Conservation (phyloP, 2,329 filamentous ascomycete genomes). For the Biscogniauxia marginata region DNA sequence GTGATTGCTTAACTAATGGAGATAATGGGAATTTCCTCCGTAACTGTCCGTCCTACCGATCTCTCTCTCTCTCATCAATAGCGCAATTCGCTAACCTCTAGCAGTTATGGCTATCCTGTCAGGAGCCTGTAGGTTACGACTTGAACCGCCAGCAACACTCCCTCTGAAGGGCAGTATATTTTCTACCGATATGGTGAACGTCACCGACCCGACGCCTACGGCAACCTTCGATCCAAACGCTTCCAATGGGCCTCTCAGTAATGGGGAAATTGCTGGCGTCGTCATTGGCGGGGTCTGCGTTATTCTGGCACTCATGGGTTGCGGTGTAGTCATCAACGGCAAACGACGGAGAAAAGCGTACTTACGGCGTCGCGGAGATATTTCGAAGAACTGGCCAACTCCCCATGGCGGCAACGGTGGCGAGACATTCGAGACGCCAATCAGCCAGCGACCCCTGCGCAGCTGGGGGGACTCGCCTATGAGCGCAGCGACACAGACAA, state of each 20-base stretch:
- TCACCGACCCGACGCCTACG: constrained; percentile 47
- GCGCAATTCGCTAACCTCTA: constrained; percentile 6
- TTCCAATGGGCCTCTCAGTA: constrained; percentile 45
- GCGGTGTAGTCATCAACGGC: constrained; percentile 55
- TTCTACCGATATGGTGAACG: constrained; percentile 44
- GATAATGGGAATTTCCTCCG: constrained; percentile 42
- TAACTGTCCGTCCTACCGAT: constrained; percentile 47
- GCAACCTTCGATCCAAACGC: constrained; percentile 41
- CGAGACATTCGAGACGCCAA: constrained; percentile 51
- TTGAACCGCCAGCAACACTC: constrained; percentile 45
- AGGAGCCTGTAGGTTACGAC: constrained; percentile 55
- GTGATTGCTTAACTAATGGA: constrained; percentile 43
- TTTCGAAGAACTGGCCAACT: constrained; percentile 44
- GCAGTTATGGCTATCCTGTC: constrained; percentile 42
- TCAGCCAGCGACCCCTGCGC: constrained; percentile 52
- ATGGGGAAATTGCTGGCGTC: constrained; percentile 59
- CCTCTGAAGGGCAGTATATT: constrained; percentile 54
- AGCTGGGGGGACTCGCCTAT: constrained; percentile 55
- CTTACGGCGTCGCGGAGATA: constrained; percentile 46
- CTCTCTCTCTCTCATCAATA: neutral
- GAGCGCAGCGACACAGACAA: constrained; percentile 41
- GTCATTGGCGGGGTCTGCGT: constrained; percentile 50
- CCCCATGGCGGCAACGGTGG: constrained; percentile 32
- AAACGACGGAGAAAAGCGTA: constrained; percentile 54
- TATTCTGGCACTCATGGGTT: constrained; percentile 48